Percentiles rank a stretch among this genome's conserved stretches.
phyloP scores from a whole-genome alignment of 2,329 filamentous ascomycete species.

The Pestalotiopsis sp. region DNA sequence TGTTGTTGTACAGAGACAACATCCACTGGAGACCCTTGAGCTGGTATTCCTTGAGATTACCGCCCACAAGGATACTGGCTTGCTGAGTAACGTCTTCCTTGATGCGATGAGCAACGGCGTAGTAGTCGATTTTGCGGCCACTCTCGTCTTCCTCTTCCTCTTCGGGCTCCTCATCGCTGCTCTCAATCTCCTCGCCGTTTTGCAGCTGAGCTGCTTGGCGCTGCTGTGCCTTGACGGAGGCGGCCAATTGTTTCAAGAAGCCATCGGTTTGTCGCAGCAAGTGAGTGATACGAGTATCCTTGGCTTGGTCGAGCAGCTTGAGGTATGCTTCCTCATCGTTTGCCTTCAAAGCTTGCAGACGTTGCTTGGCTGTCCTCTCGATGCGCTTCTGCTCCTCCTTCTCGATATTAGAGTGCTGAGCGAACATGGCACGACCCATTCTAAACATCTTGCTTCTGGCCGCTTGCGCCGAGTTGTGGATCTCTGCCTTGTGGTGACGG shows the following conservation, averaged over 20 bases:
- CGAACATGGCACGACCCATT: conserved; percentile 84
- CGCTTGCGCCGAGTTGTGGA: conserved; percentile 66
- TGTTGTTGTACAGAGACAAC: conserved; percentile 99
- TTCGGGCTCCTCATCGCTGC: conserved; percentile 68
- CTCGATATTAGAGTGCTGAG: conserved; percentile 93
- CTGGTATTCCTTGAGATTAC: conserved; percentile 95
- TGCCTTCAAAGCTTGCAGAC: conserved; percentile 97
- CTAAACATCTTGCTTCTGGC: conserved; percentile 80
- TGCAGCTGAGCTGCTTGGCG: conserved; percentile 80
- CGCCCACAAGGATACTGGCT: conserved; percentile 85
- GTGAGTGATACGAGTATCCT: conserved; percentile 98
- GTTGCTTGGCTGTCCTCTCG: conserved; percentile 96
- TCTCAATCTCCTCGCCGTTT: conserved; percentile 65
- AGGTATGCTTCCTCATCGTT: conserved; percentile 99
- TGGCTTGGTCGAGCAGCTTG: conserved; percentile 95
- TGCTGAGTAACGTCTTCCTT: conserved; percentile 89
- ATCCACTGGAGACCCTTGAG: conserved; percentile 99
- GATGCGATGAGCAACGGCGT: conserved; percentile 93
- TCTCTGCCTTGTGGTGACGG: conserved; percentile 77
- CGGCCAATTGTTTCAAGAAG: conserved; percentile 93
- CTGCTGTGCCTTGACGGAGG: conserved; percentile 93
- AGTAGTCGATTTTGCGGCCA: conserved; percentile 92
- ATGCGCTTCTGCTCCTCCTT: conserved; percentile 99
- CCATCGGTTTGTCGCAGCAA: conserved; percentile 95
- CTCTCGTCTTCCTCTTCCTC: conserved; percentile 68